Evolutionary conservation across 257 asterid species (phyloP).

Genomic region (Solanum ossicruentum): DNA sequence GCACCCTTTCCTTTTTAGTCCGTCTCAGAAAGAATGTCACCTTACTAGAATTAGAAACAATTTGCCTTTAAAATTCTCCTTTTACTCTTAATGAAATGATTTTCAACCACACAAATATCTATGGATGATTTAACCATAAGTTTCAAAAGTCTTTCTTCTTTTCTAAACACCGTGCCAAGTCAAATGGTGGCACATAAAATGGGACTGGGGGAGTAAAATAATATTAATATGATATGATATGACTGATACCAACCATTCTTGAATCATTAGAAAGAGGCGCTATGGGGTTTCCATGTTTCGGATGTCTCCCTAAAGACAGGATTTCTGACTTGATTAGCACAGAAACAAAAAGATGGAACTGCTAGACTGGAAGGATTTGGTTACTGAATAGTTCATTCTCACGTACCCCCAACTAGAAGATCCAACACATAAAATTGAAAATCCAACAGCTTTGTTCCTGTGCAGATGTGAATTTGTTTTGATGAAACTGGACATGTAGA

Average conservation of each 20-base stretch:
- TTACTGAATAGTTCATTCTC: not conserved
- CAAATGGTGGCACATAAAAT: too few relatives aligned
- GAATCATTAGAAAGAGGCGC: not conserved
- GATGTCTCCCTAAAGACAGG: not conserved
- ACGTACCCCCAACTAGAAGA: not conserved
- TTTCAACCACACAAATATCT: too few relatives aligned
- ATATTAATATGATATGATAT: not conserved
- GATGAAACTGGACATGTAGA: not conserved
- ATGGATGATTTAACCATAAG: too few relatives aligned
- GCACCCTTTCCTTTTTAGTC: too few relatives aligned
- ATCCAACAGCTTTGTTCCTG: not conserved
- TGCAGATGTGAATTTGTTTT: not conserved
- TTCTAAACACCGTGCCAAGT: too few relatives aligned
- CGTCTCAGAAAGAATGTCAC: too few relatives aligned
- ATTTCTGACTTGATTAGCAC: not conserved
- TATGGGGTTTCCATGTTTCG: not conserved
- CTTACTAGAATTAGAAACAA: too few relatives aligned
- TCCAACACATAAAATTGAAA: not conserved
- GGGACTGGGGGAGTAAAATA: too few relatives aligned
- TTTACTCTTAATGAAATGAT: too few relatives aligned
- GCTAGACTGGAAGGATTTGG: not conserved
- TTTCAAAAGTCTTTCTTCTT: too few relatives aligned
- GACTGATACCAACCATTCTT: not conserved
- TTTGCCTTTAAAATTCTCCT: too few relatives aligned
- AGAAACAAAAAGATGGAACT: not conserved